These are phyloP conservation scores for Verticillium tricorpus DNA, from an alignment of 2,329 filamentous ascomycete genomes.

Conservation along the genomic window DNA sequence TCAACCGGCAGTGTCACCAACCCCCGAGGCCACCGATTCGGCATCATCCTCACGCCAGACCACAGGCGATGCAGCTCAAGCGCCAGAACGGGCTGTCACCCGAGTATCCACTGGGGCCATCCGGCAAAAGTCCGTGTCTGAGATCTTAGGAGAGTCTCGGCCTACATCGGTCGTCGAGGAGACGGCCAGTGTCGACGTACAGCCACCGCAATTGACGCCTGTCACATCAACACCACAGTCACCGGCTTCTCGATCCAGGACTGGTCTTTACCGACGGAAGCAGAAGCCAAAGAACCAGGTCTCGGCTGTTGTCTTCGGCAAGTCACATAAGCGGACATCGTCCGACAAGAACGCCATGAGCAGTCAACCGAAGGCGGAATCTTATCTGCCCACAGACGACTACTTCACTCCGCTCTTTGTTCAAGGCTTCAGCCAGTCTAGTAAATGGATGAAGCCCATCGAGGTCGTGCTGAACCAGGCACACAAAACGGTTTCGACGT, in stretches of 20 bases:
- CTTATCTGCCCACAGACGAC: constrained; percentile 48
- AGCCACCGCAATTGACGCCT: constrained; percentile 32
- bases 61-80: constrained; percentile 17
- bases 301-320: constrained; percentile 75
- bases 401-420: constrained; percentile 62
- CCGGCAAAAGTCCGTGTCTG: constrained; percentile 67
- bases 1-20: not conserved
- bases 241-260: constrained; percentile 25
- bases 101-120: constrained; percentile 67
- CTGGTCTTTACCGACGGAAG: constrained; percentile 37
- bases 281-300: constrained; percentile 60
- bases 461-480: constrained; percentile 75
- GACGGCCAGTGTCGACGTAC: constrained; percentile 18
- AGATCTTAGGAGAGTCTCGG: constrained; percentile 61
- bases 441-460: constrained; percentile 57
- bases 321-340: constrained; percentile 44
- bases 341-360: constrained; percentile 42
- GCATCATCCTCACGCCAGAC: not conserved
- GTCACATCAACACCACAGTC: constrained; percentile 40
- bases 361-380: constrained; percentile 32
- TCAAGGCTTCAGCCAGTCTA: constrained; percentile 50
- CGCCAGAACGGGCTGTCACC: constrained; percentile 56
- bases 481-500: constrained; percentile 84
- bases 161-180: constrained; percentile 29
- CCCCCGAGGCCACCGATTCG: not conserved